phyloP scores from a whole-genome alignment of 2,329 filamentous ascomycete genomes.

The Tolypocladium sp. region DNA sequence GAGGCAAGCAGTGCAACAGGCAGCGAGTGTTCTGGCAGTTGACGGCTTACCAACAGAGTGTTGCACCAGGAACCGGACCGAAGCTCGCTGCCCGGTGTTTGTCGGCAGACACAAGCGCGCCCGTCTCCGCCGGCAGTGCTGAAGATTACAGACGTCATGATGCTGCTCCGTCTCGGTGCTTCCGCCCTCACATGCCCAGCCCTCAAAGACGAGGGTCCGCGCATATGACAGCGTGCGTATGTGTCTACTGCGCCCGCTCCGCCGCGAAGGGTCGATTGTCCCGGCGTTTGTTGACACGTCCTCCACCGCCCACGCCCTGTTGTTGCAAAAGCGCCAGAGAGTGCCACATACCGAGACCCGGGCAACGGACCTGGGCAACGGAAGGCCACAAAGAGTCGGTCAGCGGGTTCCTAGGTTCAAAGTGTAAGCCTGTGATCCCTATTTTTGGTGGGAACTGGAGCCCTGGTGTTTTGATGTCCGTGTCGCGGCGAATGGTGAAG shows the following conservation, averaged over 20 bases:
- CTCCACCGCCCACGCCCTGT: not conserved
- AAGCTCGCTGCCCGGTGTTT: not conserved
- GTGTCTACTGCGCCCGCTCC: not conserved
- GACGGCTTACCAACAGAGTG: not conserved
- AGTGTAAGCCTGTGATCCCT: not conserved
- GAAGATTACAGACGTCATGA: not conserved
- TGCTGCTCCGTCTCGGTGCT: not conserved
- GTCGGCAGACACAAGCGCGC: not conserved
- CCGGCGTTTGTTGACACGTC: not conserved
- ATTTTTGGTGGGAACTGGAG: constrained; percentile 1
- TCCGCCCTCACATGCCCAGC: not conserved
- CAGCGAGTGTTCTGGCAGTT: not conserved
- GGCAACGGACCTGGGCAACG: not conserved
- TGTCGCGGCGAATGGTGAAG: not conserved
- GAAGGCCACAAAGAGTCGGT: constrained; percentile 5
- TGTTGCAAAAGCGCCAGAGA: not conserved
- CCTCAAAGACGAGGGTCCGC: not conserved
- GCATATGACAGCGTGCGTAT: not conserved
- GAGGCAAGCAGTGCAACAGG: not conserved
- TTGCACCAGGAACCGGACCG: not conserved
- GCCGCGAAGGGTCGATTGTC: not conserved
- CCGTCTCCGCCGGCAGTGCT: not conserved
- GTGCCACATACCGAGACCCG: not conserved
- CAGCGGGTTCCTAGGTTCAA: not conserved
- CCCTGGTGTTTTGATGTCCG: constrained; percentile 1